Conservation (phyloP, 225 moss, liverwort and hornwort species). For the Bryoerythrophyllum caledonicum region DNA sequence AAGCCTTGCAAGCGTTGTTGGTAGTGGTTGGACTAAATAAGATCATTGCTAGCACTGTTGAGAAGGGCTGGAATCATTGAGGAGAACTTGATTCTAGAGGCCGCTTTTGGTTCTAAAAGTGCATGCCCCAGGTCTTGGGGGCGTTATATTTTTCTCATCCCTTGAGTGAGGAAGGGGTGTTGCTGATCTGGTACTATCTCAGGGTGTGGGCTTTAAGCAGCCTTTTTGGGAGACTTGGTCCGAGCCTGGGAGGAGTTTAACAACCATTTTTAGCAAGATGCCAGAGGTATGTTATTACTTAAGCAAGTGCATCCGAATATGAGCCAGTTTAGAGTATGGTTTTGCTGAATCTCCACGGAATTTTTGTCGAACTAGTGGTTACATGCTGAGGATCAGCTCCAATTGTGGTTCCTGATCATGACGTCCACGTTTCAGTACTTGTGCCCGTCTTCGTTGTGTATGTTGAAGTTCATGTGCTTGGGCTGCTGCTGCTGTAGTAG, state of each 20-base stretch:
- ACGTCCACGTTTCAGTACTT: conserved; percentile 15
- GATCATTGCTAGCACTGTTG: neutral
- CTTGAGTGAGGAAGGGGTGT: too few relatives aligned
- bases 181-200: too few relatives aligned
- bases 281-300: conserved; percentile 39
- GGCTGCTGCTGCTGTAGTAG: neutral
- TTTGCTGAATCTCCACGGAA: neutral
- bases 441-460: conserved; percentile 7
- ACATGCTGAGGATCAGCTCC: neutral
- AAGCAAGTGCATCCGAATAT: neutral
- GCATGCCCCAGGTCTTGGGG: neutral
- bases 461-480: neutral
- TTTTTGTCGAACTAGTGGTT: too few relatives aligned
- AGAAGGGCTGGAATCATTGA: too few relatives aligned
- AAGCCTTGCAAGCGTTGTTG: neutral
- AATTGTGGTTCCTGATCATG: conserved; percentile 8
- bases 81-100: too few relatives aligned
- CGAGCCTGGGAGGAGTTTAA: neutral
- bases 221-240: conserved; percentile 18
- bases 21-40: too few relatives aligned
- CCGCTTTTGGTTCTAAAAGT: conserved; percentile 12
- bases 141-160: neutral
- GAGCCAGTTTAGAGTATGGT: too few relatives aligned
- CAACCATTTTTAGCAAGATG: conserved; percentile 15
- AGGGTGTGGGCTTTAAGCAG: too few relatives aligned